Base-by-base conservation (phyloP, 176 grass and related monocot species). In the Oryza glumipatula region DNA sequence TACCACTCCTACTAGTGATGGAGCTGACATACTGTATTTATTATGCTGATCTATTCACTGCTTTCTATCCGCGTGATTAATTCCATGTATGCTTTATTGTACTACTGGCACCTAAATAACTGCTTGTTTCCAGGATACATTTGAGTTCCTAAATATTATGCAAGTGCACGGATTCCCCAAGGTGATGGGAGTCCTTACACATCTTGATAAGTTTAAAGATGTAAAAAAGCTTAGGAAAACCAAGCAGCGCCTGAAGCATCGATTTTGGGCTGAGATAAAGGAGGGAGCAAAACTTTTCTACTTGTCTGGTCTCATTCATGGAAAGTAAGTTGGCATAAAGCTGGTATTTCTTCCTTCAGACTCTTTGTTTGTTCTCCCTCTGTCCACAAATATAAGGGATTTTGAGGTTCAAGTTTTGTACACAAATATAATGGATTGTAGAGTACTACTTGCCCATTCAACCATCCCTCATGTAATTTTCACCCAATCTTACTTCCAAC, bases 121-220 rank as follows among this genome's bases (percentile, higher is more conserved):
- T 41, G n/a, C 65, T 64, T 93, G 21, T 86, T 87, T 72, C 9
- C 78, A 99, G 96, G 96, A 99, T 88, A 99, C 93, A 17, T 99
- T 96, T 84, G 96, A 99, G 74, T 99, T 99, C 81, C 93, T 99
- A 65, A 99, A 99, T 74, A 92, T 99, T 67, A 92, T 99, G 91
- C 94, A 95, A 94, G 94, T 92, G 60, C 96, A 99, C 90, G 96
- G 96, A 79, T 99, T 96, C 78, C 96, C 93, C 36, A 96, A 94
- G 74, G 89, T 96, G 80, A 99, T 99, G 91, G 93, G 96, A 88
- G 96, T 99, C 26, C 96, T 99, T 43, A 99, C 93, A 67, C 86
- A 96, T 86, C 86, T 99, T 78, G 96, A 99, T 86, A 93, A 92
- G 64, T 99, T 99, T 83, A 99, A 96, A 89, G 93, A 99, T 90